Evolutionary conservation across 1,139 yeast species (phyloP).

Genomic region (Geotrichum macrosporum): DNA sequence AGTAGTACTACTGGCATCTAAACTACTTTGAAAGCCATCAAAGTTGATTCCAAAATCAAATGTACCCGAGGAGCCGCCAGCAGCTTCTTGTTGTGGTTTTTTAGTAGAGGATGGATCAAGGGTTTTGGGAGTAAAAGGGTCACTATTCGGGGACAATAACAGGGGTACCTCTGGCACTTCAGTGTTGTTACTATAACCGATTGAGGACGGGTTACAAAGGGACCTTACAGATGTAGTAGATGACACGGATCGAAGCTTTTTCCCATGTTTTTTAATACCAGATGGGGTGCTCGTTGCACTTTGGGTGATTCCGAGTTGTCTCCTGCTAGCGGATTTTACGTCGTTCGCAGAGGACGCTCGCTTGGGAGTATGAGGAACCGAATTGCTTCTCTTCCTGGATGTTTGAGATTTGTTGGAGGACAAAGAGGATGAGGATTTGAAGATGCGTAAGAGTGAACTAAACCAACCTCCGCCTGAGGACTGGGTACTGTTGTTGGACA

Average conservation of each 20-base stretch:
- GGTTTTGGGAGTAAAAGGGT: background rate
- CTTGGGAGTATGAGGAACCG: background rate
- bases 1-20: too few species aligned
- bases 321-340: too few species aligned
- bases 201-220: too few species aligned
- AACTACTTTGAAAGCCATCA: background rate
- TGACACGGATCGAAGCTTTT: background rate
- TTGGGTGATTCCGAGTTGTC: too few species aligned
- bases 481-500: conserved; percentile 2
- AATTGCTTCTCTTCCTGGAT: background rate
- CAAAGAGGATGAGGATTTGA: conserved; percentile 1
- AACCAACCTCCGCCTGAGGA: conserved; percentile 4
- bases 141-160: background rate
- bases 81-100: background rate
- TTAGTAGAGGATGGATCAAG: background rate
- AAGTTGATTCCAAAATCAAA: background rate
- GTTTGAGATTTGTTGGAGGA: background rate
- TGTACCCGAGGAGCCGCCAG: background rate
- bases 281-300: background rate
- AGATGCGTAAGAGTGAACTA: conserved; percentile 6
- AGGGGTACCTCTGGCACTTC: too few species aligned
- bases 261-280: background rate
- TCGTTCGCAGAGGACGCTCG: conserved; percentile 1
- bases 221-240: background rate
- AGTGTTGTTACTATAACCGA: background rate